These are phyloP conservation scores for Colletotrichum limetticola DNA, from an alignment of 2,329 filamentous ascomycete genomes.

Conservation along the genomic window DNA sequence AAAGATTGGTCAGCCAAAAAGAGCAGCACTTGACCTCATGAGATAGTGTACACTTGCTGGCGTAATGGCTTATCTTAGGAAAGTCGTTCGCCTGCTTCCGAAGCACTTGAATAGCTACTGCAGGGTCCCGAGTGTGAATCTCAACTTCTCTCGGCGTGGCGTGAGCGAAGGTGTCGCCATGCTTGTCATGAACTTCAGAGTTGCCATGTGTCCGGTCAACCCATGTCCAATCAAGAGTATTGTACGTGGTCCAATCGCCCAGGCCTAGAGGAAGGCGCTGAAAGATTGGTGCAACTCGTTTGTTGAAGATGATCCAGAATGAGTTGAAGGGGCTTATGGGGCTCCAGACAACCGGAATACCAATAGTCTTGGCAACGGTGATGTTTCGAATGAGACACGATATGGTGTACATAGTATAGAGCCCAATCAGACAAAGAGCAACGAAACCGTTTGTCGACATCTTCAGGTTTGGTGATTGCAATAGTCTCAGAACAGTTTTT, in stretches of 20 bases:
- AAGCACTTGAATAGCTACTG: background rate
- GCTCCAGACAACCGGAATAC: slow-evolving; percentile 7
- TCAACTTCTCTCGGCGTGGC: slow-evolving; percentile 4
- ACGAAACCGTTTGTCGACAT: background rate
- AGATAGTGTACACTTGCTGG: background rate
- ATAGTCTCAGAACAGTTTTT: background rate
- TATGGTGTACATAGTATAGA: background rate
- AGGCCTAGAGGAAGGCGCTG: background rate
- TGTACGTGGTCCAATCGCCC: background rate
- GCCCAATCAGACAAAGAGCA: background rate
- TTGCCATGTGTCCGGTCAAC: background rate
- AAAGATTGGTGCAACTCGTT: background rate
- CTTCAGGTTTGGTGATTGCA: background rate
- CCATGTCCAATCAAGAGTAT: slow-evolving; percentile 9
- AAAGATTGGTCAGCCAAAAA: background rate
- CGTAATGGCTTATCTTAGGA: background rate
- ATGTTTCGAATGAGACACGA: background rate
- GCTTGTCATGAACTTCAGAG: background rate
- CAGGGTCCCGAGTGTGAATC: slow-evolving; percentile 4
- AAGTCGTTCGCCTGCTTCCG: background rate
- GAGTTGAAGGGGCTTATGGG: slow-evolving; percentile 8
- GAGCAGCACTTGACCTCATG: background rate
- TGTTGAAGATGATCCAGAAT: slow-evolving; percentile 10
- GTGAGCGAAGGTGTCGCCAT: slow-evolving; percentile 4
- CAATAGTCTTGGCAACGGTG: background rate